Evolutionary conservation across 371 early-diverging fungal genomes (phyloP), one percentile per base, ranked within the genome.

Genomic region (Umbelopsis sp.): DNA sequence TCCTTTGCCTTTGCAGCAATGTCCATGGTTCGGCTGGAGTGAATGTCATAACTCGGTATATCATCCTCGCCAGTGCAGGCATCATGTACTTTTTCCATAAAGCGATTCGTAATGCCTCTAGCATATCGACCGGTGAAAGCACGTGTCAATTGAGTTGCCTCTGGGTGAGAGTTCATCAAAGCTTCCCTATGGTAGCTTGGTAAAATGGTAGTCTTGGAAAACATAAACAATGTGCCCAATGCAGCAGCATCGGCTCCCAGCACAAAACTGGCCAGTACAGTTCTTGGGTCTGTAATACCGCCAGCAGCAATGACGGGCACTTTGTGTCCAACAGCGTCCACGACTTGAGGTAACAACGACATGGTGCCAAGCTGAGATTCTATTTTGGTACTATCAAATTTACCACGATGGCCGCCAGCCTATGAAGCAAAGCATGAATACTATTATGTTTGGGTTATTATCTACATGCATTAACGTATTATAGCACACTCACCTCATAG

Each of bases 381-480:
- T 53, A 68, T 63, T 10, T 44, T 37, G 16, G 65, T 45, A 14
- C 67, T 41, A 18, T 72, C 63, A 53, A 81, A 79, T 0, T 78
- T 72, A 0, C 82, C 82, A 38, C 79, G 77, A 64, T 81, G 83
- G 0, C 83, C 83, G 12, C 83, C 83, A 22, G 83, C 83, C 65
- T 83, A 78, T 2, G 72, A 11, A 18, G 35, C 12, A 32, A 57
- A 35, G 7, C 14, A 18, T 57, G n/a, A 57, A 7, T 41, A 4
- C 2, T 10, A 7, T 41, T 41, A 3, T 29, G 0, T 4, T 4
- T 29, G 22, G 1, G 22, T 22, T 22, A 22, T 29, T 53, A 29
- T 1, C 53, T 9, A 16, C 1, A 29, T 29, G 3, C 22, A 51
- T 12, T 14, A 3, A 3, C 14, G 6, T 10, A 7, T 37, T 2